Evolutionary conservation across 2,329 filamentous ascomycete genomes (phyloP), one percentile per base, ranked within the genome.

Genomic region (Didymella arachidicola): DNA sequence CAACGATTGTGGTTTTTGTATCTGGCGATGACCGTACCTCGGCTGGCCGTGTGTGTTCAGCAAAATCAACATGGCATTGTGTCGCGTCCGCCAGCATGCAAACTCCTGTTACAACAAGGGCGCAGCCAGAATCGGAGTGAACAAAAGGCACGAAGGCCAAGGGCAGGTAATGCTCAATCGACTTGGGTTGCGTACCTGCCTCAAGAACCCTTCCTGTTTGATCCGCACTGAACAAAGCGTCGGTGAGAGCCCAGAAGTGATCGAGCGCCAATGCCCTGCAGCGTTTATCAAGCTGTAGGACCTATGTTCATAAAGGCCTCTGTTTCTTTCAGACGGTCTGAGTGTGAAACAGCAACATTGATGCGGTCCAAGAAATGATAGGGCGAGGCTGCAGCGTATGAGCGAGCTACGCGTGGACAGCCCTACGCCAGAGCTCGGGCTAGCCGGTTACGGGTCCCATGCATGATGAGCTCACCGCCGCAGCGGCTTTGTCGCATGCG

Each of bases 381-480:
- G 56, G 56, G 19, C 50, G 41, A 54, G 56, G 41, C 27, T 38
- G 44, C 45, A 41, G 18, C 38, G 27, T 11, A 41, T 26, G 14
- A 18, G 38, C 25, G 18, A 44, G 49, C 29, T 48, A 41, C 22
- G 12, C 39, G 39, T 42, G 22, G 19, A 25, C 22, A 42, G 39
- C 22, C 22, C 39, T 26, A 42, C 30, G 46, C 43, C 53, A 44
- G 39, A 45, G 53, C 53, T 29, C 50, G 16, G 19, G 12, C 51
- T 50, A 53, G 41, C 44, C 45, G 19, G 32, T 25, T 54, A 54
- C 10, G 50, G 45, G 22, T 32, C 30, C 25, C 45, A 53, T 59
- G 50, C 56, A 53, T 50, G 44, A 59, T 59, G 56, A 59, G 49
- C 49, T 59, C 56, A 59, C 56, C 56, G 56, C 56, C 41, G 45